These are phyloP conservation scores for Termitomyces sp. DNA, from an alignment of 768 basidiomycete genomes.

Conservation along the genomic window DNA sequence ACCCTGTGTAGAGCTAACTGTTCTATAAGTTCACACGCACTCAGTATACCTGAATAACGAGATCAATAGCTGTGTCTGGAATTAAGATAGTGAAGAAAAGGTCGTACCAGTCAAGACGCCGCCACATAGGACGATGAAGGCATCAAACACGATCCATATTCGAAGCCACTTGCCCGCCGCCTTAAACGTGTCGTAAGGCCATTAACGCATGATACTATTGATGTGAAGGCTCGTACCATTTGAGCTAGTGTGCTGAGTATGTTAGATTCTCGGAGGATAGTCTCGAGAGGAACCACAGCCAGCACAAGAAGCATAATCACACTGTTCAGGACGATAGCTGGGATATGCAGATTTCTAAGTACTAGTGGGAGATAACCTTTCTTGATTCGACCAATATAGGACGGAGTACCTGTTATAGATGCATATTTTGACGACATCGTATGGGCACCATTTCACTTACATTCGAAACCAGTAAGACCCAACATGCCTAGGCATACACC, in stretches of 20 bases:
- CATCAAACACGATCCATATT: constrained; percentile 58
- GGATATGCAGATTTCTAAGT: constrained; percentile 58
- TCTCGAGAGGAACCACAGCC: constrained; percentile 49
- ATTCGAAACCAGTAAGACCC: constrained; percentile 68
- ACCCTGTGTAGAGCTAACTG: constrained; percentile 56
- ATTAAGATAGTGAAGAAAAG: not conserved
- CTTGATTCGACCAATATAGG: constrained; percentile 59
- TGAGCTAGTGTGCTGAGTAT: constrained; percentile 61
- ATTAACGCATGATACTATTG: not conserved
- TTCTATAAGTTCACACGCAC: constrained; percentile 52
- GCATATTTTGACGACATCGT: not conserved
- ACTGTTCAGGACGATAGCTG: constrained; percentile 51
- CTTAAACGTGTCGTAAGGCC: constrained; percentile 21
- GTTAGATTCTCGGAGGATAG: constrained; percentile 46
- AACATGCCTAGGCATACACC: constrained; percentile 70
- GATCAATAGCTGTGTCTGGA: not conserved
- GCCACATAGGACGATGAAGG: constrained; percentile 65
- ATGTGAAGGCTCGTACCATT: constrained; percentile 25
- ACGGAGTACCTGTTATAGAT: constrained; percentile 42
- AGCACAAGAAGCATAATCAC: constrained; percentile 54
- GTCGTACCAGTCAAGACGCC: constrained; percentile 59
- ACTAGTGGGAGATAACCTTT: constrained; percentile 50
- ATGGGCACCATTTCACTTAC: constrained; percentile 25
- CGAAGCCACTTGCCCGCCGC: constrained; percentile 57
- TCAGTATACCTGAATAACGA: constrained; percentile 35